Conservation (phyloP, 441 rosid genomes). For the Mallotus japonicus region DNA sequence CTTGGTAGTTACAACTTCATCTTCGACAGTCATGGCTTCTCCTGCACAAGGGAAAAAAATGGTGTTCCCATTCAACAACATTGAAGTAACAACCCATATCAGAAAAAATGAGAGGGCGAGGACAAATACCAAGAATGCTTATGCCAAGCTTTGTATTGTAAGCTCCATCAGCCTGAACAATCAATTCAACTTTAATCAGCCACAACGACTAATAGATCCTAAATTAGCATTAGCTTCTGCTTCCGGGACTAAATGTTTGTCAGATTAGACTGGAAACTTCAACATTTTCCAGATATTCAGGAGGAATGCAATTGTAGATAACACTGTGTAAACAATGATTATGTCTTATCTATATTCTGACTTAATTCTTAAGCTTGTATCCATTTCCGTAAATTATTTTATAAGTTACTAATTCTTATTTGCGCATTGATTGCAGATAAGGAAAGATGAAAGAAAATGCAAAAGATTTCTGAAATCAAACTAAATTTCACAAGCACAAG, state of each 20-base stretch:
- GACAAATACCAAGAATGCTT: constrained; percentile 58
- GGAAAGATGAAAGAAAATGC: not conserved
- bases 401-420: too few species aligned
- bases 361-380: too few species aligned
- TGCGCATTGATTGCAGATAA: not conserved
- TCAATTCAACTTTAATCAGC: constrained; percentile 16
- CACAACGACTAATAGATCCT: not conserved
- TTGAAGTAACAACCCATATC: not conserved
- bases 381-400: too few species aligned
- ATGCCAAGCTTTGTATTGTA: constrained; percentile 69
- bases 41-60: too few species aligned
- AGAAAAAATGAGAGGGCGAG: not conserved
- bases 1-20: too few species aligned
- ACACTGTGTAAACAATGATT: too few species aligned
- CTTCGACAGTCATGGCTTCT: too few species aligned
- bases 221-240: not conserved
- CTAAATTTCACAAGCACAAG: not conserved
- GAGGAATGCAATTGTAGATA: not conserved
- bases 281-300: not conserved
- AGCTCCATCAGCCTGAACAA: constrained; percentile 60
- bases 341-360: too few species aligned
- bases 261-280: not conserved
- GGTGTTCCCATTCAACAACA: too few species aligned
- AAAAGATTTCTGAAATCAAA: too few species aligned
- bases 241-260: not conserved